Base-by-base conservation (phyloP, 2,329 filamentous ascomycete species). In the Rhynchosporium secalis region DNA sequence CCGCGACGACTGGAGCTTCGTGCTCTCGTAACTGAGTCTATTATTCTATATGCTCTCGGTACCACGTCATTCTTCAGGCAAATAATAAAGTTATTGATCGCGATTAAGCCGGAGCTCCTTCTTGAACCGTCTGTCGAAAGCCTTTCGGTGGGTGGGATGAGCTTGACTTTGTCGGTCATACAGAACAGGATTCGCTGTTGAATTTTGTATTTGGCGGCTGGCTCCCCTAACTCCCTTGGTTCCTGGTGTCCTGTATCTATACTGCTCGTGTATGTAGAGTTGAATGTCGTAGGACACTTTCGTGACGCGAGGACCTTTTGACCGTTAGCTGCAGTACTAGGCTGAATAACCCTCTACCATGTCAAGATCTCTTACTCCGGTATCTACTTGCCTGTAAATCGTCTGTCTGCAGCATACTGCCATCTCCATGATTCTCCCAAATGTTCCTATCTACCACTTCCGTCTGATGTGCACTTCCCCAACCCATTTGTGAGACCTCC, bases 71-170 rank as follows among this genome's bases (percentile, higher is more conserved):
- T 77, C 76, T 77, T 58, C 56, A 84, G 91, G 92, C 92, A 89
- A 81, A 96, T 84, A 96, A 77, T 76, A 85, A 84, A 61, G 29
- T 65, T 64, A 54, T 59, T 73, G 89, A 91, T 91, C 90, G 88
- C 91, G 89, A 96, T 95, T 96, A 96, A 97, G 93, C 93, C 92
- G 93, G 93, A 96, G 92, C 91, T 86, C 85, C 87, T 88, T 87
- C 86, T 93, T 88, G 91, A 87, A 86, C 83, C 86, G 82, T 81
- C 80, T 79, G 78, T 85, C 80, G 90, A 96, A 79, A 96, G 90
- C 85, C 81, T 76, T 76, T 78, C 81, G 86, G 86, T 89, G 91
- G 88, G 86, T 96, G 90, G 91, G 88, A 86, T 87, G 83, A 81
- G 91, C 85, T 96, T 96, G 93, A 96, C 91, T 96, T 91, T 90